Conservation (phyloP, 306 rosid genomes). For the Vigna mungo region DNA sequence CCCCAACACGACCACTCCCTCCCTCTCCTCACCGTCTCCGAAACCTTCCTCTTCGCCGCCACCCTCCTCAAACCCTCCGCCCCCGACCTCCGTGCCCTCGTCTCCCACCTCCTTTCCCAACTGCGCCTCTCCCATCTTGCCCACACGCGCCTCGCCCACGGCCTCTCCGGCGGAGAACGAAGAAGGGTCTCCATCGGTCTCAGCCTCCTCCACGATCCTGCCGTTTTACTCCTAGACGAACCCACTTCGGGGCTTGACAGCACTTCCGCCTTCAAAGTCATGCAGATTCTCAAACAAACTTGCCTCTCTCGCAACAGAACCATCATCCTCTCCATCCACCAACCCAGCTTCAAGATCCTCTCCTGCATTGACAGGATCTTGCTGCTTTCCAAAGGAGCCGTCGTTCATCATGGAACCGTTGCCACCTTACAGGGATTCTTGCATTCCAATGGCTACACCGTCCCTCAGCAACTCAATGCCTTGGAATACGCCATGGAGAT, state of each 20-base stretch:
- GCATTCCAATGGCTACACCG: conserved; percentile 65
- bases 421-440: conserved; percentile 66
- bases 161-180: conserved; percentile 84
- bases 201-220: conserved; percentile 87
- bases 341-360: conserved; percentile 86
- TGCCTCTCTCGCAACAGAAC: conserved; percentile 72
- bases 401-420: conserved; percentile 80
- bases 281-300: conserved; percentile 75
- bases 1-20: conserved; percentile 92
- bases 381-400: conserved; percentile 68
- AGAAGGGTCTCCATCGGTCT: conserved; percentile 86
- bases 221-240: conserved; percentile 81
- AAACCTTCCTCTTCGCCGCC: conserved; percentile 82
- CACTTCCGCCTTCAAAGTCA: conserved; percentile 77
- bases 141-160: conserved; percentile 65
- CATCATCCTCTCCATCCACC: conserved; percentile 82
- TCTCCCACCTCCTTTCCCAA: conserved; percentile 65
- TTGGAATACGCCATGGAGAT: conserved; percentile 91
- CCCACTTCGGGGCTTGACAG: conserved; percentile 98
- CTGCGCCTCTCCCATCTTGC: conserved; percentile 70
- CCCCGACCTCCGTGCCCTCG: conserved; percentile 47
- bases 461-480: conserved; percentile 91
- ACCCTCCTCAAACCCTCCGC: conserved; percentile 67
- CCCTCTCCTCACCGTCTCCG: conserved; percentile 80
- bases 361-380: conserved; percentile 74